Percentiles rank a stretch among this genome's conserved stretches.
These are phyloP conservation scores for Huntiella savannae DNA, from an alignment of 2,329 filamentous ascomycete species.

Conservation along the genomic window DNA sequence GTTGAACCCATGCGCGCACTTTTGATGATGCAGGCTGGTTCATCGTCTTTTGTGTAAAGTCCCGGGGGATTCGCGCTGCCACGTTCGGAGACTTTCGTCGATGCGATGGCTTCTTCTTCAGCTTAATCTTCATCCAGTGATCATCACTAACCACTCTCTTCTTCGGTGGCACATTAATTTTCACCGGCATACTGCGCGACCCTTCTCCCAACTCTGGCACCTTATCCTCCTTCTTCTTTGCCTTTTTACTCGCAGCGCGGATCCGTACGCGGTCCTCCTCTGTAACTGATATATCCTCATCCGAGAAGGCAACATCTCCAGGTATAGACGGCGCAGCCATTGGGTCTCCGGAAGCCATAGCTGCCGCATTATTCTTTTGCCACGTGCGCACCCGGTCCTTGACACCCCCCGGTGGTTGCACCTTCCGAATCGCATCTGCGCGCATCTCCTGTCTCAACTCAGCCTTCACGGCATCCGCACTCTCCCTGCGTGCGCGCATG, in stretches of 20 bases:
- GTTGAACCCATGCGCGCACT: conserved; percentile 41
- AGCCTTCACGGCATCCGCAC: conserved; percentile 39
- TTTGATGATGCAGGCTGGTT: conserved; percentile 39
- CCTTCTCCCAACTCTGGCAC: conserved; percentile 5
- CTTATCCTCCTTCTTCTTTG: not conserved
- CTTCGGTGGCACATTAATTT: conserved; percentile 45
- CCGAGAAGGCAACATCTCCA: conserved; percentile 39
- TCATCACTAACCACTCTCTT: conserved; percentile 88
- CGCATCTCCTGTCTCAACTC: conserved; percentile 20
- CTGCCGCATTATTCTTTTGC: conserved; percentile 60
- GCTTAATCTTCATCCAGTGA: conserved; percentile 56
- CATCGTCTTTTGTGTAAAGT: conserved; percentile 34
- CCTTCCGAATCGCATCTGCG: conserved; percentile 33
- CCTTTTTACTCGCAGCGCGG: conserved; percentile 24
- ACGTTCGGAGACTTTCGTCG: conserved; percentile 14
- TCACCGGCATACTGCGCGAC: conserved; percentile 14
- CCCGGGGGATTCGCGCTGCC: conserved; percentile 29
- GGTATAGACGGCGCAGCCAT: conserved; percentile 36
- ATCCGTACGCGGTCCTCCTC: conserved; percentile 42
- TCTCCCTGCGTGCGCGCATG: conserved; percentile 33
- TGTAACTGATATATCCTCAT: conserved; percentile 40
- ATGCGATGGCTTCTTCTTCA: conserved; percentile 26
- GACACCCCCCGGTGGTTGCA: conserved; percentile 47
- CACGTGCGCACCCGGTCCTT: conserved; percentile 64
- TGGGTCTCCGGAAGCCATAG: conserved; percentile 33